Conservation (phyloP, 164 flowering plant species). For the Piper betle region DNA sequence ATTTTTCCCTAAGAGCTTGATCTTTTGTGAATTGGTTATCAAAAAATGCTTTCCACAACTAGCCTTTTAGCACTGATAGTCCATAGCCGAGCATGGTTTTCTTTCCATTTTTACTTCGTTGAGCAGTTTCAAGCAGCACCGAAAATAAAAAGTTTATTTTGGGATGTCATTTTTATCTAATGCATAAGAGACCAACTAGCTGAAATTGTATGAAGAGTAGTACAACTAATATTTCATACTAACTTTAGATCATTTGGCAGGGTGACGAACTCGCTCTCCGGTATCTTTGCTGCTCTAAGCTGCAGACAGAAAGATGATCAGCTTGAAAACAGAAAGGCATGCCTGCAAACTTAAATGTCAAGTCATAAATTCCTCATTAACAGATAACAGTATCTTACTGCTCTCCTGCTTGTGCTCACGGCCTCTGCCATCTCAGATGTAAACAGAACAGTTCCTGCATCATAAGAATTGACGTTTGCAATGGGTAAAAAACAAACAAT, state of each 20-base stretch:
- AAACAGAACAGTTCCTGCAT: slow-evolving; percentile 30
- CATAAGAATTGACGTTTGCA: not conserved
- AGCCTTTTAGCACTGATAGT: no score
- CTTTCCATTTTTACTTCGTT: no score
- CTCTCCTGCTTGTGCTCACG: slow-evolving; percentile 90
- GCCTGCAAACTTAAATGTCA: not conserved
- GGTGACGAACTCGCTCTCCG: slow-evolving; percentile 75
- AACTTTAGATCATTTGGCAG: slow-evolving; percentile 85
- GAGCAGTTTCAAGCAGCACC: no score
- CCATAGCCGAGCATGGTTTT: no score
- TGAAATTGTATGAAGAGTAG: not conserved
- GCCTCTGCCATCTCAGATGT: slow-evolving; percentile 48
- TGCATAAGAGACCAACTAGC: not conserved
- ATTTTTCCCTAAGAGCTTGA: no score
- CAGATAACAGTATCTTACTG: slow-evolving; percentile 35
- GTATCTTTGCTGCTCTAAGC: slow-evolving; percentile 83
- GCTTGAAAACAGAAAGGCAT: not conserved
- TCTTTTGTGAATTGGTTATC: no score
- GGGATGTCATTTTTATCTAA: not conserved
- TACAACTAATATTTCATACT: slow-evolving; percentile 18
- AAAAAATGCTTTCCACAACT: no score
- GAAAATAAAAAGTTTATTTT: no score
- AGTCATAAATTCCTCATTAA: not conserved
- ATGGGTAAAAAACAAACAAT: not conserved
- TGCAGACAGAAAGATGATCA: slow-evolving; percentile 17